Conservation (phyloP, 371 early-diverging fungal species). For the Mucor indicus region DNA sequence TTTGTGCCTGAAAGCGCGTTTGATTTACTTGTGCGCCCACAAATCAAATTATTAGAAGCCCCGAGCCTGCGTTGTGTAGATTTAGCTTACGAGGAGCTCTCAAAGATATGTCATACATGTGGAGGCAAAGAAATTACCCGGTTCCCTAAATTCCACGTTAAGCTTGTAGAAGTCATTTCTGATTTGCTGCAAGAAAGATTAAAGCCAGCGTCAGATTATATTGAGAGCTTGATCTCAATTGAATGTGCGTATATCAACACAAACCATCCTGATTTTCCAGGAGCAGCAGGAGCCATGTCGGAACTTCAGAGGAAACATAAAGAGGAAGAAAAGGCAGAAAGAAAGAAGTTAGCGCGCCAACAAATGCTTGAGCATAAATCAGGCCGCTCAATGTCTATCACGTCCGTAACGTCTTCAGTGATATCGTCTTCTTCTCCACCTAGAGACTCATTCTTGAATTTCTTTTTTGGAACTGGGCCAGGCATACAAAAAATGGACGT, state of each 20-base stretch:
- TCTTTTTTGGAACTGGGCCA: constrained; percentile 66
- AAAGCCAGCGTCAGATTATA: constrained; percentile 67
- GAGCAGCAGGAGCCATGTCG: constrained; percentile 72
- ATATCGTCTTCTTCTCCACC: constrained; percentile 9
- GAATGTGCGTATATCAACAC: constrained; percentile 92
- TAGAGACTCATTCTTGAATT: constrained; percentile 52
- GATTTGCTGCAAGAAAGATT: constrained; percentile 78
- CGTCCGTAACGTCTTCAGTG: neutral
- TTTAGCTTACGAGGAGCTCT: constrained; percentile 84
- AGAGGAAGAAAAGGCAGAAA: constrained; percentile 35
- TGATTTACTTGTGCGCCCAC: constrained; percentile 84
- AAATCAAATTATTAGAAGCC: constrained; percentile 76
- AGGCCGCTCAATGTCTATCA: constrained; percentile 19
- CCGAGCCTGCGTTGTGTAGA: constrained; percentile 88
- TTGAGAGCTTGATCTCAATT: constrained; percentile 80
- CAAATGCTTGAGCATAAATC: constrained; percentile 5
- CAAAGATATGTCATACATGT: constrained; percentile 84
- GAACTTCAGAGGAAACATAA: constrained; percentile 47
- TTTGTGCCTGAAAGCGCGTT: constrained; percentile 92
- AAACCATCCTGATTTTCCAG: constrained; percentile 90
- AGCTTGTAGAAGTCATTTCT: constrained; percentile 74
- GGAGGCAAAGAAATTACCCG: constrained; percentile 67
- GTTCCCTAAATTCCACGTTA: constrained; percentile 79
- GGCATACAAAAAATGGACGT: too few relatives aligned
- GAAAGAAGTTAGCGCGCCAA: constrained; percentile 20